Percentiles rank a stretch among this genome's conserved stretches.
Conservation (phyloP, 1,284 basidiomycete genomes). For the Malassezia yamatoensis region DNA sequence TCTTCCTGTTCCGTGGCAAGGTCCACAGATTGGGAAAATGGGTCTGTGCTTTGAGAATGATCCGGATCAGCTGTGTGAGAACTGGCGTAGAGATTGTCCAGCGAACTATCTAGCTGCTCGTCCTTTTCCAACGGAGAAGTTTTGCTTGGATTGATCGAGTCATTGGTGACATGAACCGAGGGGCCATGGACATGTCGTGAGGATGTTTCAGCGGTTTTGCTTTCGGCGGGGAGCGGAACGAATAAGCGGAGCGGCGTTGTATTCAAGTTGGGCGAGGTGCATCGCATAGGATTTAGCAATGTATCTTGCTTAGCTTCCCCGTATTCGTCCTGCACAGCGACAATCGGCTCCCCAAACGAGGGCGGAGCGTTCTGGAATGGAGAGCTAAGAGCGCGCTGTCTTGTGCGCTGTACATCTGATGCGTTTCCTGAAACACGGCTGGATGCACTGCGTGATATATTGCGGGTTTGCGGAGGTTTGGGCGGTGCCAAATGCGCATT, state of each 20-base stretch:
- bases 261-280: background rate
- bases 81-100: too few relatives aligned
- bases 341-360: too few relatives aligned
- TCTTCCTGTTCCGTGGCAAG: conserved; percentile 31
- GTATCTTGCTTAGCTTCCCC: background rate
- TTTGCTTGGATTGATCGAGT: conserved; percentile 19
- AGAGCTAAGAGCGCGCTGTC: conserved; percentile 16
- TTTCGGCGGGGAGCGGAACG: background rate
- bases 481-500: conserved; percentile 4
- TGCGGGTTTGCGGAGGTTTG: conserved; percentile 6
- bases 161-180: conserved; percentile 20
- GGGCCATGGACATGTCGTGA: conserved; percentile 25
- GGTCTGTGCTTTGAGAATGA: too few relatives aligned
- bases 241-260: background rate
- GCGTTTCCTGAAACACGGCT: background rate
- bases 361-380: background rate
- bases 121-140: background rate
- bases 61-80: too few relatives aligned
- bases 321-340: background rate
- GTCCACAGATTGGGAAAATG: conserved; percentile 17
- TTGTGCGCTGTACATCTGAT: background rate
- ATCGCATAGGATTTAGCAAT: background rate
- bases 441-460: conserved; percentile 8
- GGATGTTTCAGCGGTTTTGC: background rate
- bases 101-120: background rate